These are phyloP conservation scores for Alternaria angustiovoidea DNA, from an alignment of 2,329 filamentous ascomycete genomes.

Conservation along the genomic window DNA sequence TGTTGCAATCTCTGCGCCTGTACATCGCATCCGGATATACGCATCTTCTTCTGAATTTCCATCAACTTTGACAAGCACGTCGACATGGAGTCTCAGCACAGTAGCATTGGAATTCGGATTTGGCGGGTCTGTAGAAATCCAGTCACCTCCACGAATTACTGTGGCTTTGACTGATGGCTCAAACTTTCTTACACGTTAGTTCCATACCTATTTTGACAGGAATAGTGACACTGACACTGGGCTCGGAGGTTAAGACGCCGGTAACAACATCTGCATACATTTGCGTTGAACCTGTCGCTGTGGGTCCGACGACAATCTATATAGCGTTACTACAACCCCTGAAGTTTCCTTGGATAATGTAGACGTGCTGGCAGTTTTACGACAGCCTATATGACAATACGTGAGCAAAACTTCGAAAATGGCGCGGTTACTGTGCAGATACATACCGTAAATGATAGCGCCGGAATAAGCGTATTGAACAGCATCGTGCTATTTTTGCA, in stretches of 20 bases:
- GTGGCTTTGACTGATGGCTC: neutral
- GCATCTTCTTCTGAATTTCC: neutral
- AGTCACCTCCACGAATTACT: conserved; percentile 9
- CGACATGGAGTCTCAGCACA: conserved; percentile 5
- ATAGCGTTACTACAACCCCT: neutral
- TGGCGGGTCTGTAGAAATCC: conserved; percentile 6
- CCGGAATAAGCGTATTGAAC: neutral
- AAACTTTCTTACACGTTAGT: neutral
- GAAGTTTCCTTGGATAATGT: neutral
- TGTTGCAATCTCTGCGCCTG: conserved; percentile 1
- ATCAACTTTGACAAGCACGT: neutral
- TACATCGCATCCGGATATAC: conserved; percentile 8
- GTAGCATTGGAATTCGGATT: neutral
- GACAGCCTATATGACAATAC: neutral
- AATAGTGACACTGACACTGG: neutral
- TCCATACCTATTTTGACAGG: neutral
- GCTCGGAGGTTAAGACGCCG: conserved; percentile 5
- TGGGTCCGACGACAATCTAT: conserved; percentile 3
- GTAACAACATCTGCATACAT: conserved; percentile 5
- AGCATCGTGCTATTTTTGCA: neutral
- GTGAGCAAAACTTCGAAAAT: neutral
- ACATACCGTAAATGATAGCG: neutral
- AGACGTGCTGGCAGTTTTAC: neutral
- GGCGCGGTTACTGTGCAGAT: neutral
- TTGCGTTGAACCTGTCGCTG: neutral